Conservation (phyloP, 163 green algal species). For the Chlamydomonas reinhardtii region DNA sequence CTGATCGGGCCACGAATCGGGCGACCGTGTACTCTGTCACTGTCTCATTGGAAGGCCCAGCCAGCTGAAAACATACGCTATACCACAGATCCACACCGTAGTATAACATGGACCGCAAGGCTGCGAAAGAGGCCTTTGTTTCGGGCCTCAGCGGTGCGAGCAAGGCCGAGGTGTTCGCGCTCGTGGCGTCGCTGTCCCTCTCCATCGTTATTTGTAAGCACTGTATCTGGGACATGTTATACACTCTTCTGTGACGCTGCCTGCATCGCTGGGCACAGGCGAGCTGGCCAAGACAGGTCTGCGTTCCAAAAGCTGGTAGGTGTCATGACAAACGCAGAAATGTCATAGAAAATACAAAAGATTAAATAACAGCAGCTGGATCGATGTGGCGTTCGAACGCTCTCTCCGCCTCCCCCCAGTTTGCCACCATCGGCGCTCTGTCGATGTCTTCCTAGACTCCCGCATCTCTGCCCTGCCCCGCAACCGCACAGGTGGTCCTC, state of each 20-base stretch:
- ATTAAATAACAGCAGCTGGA: background rate
- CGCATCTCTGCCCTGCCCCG: background rate
- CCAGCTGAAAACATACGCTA: too few relatives aligned
- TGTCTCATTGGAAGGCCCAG: too few relatives aligned
- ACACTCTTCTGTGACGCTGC: too few relatives aligned
- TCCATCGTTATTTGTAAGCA: slow-evolving; percentile 28
- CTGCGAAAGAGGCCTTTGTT: slow-evolving; percentile 31
- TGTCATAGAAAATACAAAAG: too few relatives aligned
- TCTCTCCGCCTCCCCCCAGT: too few relatives aligned
- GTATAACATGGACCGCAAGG: background rate
- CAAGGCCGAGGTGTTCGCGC: slow-evolving; percentile 10
- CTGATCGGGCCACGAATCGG: too few relatives aligned
- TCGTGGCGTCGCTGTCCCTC: slow-evolving; percentile 5
- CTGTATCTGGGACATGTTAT: too few relatives aligned
- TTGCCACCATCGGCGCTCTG: too few relatives aligned
- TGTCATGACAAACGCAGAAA: background rate
- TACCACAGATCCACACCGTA: too few relatives aligned
- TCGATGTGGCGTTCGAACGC: background rate
- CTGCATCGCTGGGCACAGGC: background rate
- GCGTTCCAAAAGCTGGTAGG: background rate
- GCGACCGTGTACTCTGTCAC: too few relatives aligned
- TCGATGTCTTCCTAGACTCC: too few relatives aligned
- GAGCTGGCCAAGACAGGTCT: background rate
- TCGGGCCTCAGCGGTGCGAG: background rate
- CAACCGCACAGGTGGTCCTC: background rate